phyloP scores from a whole-genome alignment of 371 early-diverging fungal genomes.

The Apophysomyces variabilis region DNA sequence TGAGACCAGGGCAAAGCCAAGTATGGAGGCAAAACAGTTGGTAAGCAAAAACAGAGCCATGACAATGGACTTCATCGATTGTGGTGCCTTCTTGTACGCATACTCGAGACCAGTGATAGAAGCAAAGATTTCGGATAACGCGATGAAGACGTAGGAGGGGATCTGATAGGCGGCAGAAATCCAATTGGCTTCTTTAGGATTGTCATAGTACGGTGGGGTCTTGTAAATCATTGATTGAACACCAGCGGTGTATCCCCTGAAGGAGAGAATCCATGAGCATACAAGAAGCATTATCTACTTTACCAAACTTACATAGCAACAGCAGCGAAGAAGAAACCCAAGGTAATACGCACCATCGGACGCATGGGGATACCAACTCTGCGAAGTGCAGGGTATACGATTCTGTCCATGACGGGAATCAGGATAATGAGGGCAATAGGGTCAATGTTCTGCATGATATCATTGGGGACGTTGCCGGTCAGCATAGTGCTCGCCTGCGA shows the following conservation, averaged over 20 bases:
- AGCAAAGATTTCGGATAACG: conserved; percentile 74
- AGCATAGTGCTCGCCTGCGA: conserved; percentile 71
- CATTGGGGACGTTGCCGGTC: conserved; percentile 64
- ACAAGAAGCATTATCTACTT: neutral
- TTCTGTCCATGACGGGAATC: conserved; percentile 73
- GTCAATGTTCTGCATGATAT: conserved; percentile 68
- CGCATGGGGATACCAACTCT: conserved; percentile 64
- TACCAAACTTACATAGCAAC: conserved; percentile 54
- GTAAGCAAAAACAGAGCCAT: conserved; percentile 75
- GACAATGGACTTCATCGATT: conserved; percentile 76
- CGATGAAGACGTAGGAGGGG: conserved; percentile 69
- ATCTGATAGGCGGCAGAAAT: conserved; percentile 71
- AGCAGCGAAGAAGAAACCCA: conserved; percentile 71
- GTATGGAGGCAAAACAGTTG: conserved; percentile 67
- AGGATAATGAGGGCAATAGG: conserved; percentile 69
- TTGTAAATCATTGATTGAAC: conserved; percentile 73
- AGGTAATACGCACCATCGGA: conserved; percentile 72
- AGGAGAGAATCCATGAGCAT: neutral
- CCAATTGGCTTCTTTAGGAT: conserved; percentile 35
- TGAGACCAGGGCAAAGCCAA: conserved; percentile 69
- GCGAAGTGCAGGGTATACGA: conserved; percentile 71
- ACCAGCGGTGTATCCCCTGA: conserved; percentile 63
- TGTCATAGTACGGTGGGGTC: conserved; percentile 30
- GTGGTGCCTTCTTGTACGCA: conserved; percentile 78
- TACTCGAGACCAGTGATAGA: conserved; percentile 81